Evolutionary conservation across 2,329 filamentous ascomycete species (phyloP).

Genomic region (Ascochyta lentis): DNA sequence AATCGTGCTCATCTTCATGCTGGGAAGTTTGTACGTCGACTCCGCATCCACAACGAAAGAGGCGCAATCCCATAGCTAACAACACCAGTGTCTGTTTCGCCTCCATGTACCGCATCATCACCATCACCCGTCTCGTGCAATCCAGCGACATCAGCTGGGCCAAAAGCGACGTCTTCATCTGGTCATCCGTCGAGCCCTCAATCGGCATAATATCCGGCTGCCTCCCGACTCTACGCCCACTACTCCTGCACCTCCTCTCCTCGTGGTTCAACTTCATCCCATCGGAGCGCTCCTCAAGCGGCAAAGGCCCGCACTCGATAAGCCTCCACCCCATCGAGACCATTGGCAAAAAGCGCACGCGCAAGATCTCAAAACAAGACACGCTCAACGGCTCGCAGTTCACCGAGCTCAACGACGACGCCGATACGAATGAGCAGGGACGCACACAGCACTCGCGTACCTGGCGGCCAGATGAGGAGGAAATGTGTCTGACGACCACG

Average conservation of each 20-base stretch:
- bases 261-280: conserved; percentile 20
- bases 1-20: conserved; percentile 31
- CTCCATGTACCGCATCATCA: conserved; percentile 37
- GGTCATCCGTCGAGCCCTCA: conserved; percentile 34
- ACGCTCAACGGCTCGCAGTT: conserved; percentile 22
- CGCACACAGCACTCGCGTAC: conserved; percentile 8
- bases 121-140: conserved; percentile 26
- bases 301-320: conserved; percentile 11
- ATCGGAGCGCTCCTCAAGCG: conserved; percentile 14
- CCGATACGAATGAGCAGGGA: conserved; percentile 1
- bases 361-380: conserved; percentile 25
- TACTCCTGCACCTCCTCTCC: conserved; percentile 22
- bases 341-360: conserved; percentile 30
- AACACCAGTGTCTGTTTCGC: conserved; percentile 30
- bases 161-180: conserved; percentile 39
- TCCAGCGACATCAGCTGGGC: conserved; percentile 35
- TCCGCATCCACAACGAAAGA: not conserved
- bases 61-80: not conserved
- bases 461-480: conserved; percentile 31
- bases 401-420: conserved; percentile 11
- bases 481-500: conserved; percentile 30
- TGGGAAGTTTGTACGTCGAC: conserved; percentile 33
- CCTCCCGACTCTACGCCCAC: conserved; percentile 31
- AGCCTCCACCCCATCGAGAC: conserved; percentile 27
- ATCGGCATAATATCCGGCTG: conserved; percentile 38